Percentiles rank a stretch among this genome's conserved stretches.
phyloP scores from a whole-genome alignment of 208 protist genomes.

The Balamuthia mandrillaris region DNA sequence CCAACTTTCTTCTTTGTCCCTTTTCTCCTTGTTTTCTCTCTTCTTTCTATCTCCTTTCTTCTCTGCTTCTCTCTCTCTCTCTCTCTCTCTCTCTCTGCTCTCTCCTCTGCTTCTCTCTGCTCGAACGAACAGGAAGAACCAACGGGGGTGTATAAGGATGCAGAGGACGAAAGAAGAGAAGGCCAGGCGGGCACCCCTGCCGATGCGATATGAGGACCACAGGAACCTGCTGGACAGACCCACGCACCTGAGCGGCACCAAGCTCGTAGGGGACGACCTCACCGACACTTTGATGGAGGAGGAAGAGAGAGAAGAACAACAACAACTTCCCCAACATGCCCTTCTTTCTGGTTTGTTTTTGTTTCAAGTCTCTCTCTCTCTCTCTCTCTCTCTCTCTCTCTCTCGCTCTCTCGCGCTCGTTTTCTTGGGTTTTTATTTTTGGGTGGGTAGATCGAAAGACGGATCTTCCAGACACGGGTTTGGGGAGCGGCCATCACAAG shows the following conservation, averaged over 20 bases:
- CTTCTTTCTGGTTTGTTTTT: background rate
- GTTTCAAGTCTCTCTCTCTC: no score
- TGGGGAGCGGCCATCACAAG: background rate
- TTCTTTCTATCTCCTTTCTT: no score
- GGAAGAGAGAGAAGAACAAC: background rate
- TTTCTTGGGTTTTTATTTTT: background rate
- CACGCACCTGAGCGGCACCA: background rate
- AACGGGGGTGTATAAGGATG: no score
- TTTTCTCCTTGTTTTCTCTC: no score
- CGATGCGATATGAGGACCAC: background rate
- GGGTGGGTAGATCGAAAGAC: background rate
- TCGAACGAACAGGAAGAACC: no score
- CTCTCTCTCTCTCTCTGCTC: no score
- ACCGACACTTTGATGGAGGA: constrained; percentile 9
- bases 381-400: no score
- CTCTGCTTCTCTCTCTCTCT: no score
- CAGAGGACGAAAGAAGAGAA: background rate
- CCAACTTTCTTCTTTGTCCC: no score
- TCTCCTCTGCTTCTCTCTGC: no score
- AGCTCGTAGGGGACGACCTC: background rate
- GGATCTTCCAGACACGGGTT: background rate
- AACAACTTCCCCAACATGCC: background rate
- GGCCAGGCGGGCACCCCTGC: background rate
- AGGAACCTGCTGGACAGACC: background rate
- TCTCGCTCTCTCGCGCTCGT: no score